phyloP scores from a whole-genome alignment of 495 filamentous ascomycete genomes.

The Bombardia bombarda region DNA sequence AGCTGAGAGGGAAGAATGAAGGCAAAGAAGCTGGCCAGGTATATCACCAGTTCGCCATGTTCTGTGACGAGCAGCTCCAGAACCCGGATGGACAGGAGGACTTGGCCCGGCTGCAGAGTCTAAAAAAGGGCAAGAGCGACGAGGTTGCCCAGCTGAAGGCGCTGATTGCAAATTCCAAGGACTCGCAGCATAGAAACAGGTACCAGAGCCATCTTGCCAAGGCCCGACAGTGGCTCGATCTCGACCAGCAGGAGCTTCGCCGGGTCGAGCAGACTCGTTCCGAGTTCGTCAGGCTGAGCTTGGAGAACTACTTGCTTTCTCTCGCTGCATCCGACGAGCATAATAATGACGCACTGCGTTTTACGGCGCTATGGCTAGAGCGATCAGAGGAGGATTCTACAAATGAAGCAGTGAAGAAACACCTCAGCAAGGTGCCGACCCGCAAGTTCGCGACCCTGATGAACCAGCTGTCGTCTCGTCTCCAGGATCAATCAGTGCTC shows the following conservation, averaged over 20 bases:
- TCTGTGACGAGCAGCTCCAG: slow-evolving; percentile 88
- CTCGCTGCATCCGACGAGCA: slow-evolving; percentile 77
- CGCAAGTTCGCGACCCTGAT: slow-evolving; percentile 88
- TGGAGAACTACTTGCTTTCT: slow-evolving; percentile 91
- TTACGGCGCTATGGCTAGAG: slow-evolving; percentile 91
- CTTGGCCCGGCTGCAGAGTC: slow-evolving; percentile 66
- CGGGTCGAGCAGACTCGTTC: slow-evolving; percentile 65
- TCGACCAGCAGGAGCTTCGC: slow-evolving; percentile 82
- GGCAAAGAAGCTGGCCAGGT: slow-evolving; percentile 77
- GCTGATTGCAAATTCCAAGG: slow-evolving; percentile 31
- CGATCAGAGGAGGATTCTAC: slow-evolving; percentile 61
- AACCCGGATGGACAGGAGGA: slow-evolving; percentile 80
- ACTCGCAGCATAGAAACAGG: slow-evolving; percentile 28
- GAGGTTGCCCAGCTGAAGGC: slow-evolving; percentile 64
- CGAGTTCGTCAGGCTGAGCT: slow-evolving; percentile 72
- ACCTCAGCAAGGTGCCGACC: slow-evolving; percentile 68
- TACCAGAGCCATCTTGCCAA: slow-evolving; percentile 42
- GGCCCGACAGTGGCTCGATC: slow-evolving; percentile 78
- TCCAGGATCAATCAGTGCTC: slow-evolving; percentile 55
- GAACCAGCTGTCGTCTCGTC: slow-evolving; percentile 90
- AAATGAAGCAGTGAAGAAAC: slow-evolving; percentile 65
- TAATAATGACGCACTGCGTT: slow-evolving; percentile 85
- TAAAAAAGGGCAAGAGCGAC: slow-evolving; percentile 71
- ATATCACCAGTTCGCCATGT: slow-evolving; percentile 88
- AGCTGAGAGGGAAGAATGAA: slow-evolving; percentile 59